A percentile compares a stretch with the other conserved stretches of the same genome.
Conservation (phyloP, 2,329 filamentous ascomycete genomes). For the Xylariales sp. region DNA sequence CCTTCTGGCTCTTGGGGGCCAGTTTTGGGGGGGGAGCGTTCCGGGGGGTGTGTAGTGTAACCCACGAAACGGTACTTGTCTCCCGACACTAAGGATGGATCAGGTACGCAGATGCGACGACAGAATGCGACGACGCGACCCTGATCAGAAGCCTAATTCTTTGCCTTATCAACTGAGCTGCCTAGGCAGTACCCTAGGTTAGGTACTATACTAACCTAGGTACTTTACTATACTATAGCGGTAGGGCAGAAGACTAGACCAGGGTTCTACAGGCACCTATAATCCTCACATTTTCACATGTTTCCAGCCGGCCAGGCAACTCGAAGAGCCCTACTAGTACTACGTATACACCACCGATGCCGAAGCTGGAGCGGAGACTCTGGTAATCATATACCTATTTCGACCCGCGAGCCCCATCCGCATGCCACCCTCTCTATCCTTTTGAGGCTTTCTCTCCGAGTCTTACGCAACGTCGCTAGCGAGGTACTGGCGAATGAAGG, state of each 20-base stretch:
- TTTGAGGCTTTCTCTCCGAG: background rate
- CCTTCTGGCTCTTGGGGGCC: background rate
- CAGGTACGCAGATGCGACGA: background rate
- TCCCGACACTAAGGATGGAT: background rate
- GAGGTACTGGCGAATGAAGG: conserved; percentile 12
- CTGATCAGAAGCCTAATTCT: background rate
- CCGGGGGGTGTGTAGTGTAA: too few species aligned
- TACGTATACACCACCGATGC: background rate
- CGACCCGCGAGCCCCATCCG: background rate
- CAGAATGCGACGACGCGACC: too few species aligned
- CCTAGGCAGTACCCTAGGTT: too few species aligned
- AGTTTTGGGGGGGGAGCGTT: too few species aligned
- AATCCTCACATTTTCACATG: too few species aligned
- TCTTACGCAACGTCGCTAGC: background rate
- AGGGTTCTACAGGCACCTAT: too few species aligned
- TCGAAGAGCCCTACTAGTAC: too few species aligned
- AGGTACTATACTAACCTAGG: too few species aligned
- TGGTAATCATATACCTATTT: background rate
- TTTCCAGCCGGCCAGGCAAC: too few species aligned
- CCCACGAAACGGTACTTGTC: too few species aligned
- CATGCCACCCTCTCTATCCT: background rate
- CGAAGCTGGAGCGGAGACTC: background rate
- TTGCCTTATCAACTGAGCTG: background rate
- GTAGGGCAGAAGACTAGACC: too few species aligned
- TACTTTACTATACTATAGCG: too few species aligned